Evolutionary conservation across 1,284 basidiomycete species (phyloP).

Genomic region (Paramarasmius palmivorus): DNA sequence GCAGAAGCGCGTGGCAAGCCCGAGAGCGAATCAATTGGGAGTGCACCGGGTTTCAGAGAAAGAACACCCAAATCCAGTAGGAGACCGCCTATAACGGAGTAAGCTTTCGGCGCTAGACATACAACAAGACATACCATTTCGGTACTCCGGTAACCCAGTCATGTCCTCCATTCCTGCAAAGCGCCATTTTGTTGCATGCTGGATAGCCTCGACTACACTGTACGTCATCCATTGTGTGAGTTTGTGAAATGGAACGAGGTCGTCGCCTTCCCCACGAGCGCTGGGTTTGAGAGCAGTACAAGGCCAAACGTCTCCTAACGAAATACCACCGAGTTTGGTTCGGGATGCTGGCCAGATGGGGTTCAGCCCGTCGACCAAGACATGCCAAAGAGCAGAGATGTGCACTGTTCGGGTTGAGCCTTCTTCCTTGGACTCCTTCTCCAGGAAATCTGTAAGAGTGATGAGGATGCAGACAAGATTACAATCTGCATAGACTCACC

Average conservation of each 20-base stretch:
- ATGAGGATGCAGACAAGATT: conserved; percentile 2
- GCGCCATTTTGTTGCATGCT: conserved; percentile 76
- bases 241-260: conserved; percentile 93
- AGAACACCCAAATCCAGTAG: conserved; percentile 84
- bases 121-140: conserved; percentile 63
- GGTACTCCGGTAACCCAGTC: conserved; percentile 88
- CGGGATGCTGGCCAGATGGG: conserved; percentile 90
- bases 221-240: conserved; percentile 93
- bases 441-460: conserved; percentile 64
- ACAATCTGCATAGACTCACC: conserved; percentile 46
- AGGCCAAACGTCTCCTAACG: conserved; percentile 92
- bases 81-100: conserved; percentile 66
- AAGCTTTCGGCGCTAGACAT: not conserved
- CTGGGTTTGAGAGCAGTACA: conserved; percentile 55
- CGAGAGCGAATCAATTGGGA: conserved; percentile 48
- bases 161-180: conserved; percentile 75
- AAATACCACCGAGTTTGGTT: conserved; percentile 59
- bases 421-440: conserved; percentile 47
- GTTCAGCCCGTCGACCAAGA: conserved; percentile 80
- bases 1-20: conserved; percentile 65
- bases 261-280: conserved; percentile 51
- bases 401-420: conserved; percentile 48
- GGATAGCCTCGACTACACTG: conserved; percentile 82
- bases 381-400: conserved; percentile 76
- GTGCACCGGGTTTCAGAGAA: conserved; percentile 50